These are phyloP conservation scores for Pilobolus umbonatus DNA, from an alignment of 192 early-diverging fungal genomes.

Conservation along the genomic window DNA sequence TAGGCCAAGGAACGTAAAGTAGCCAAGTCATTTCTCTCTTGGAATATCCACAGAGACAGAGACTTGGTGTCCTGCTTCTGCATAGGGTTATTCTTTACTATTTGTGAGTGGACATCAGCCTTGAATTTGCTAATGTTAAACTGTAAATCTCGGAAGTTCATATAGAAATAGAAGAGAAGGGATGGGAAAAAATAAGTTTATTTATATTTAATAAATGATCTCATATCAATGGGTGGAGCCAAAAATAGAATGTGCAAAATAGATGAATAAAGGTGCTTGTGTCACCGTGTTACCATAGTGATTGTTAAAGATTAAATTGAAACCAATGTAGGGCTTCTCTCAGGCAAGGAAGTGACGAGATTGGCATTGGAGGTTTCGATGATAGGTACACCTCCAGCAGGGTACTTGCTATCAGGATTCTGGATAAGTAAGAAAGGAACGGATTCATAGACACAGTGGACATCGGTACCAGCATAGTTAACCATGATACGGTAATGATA, in stretches of 20 bases:
- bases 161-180: background rate
- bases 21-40: constrained; percentile 30
- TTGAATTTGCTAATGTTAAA: constrained; percentile 24
- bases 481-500: constrained; percentile 38
- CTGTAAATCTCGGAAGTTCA: constrained; percentile 32
- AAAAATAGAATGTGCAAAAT: constrained; percentile 1
- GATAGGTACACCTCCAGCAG: constrained; percentile 11
- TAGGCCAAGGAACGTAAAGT: constrained; percentile 27
- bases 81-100: constrained; percentile 27
- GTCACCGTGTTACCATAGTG: too few species aligned
- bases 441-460: constrained; percentile 34
- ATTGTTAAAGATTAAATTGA: too few species aligned
- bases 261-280: too few species aligned
- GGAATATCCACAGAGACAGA: constrained; percentile 30
- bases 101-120: constrained; percentile 25
- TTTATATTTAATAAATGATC: background rate
- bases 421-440: constrained; percentile 33
- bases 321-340: background rate
- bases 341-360: background rate
- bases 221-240: background rate
- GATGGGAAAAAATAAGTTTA: background rate
- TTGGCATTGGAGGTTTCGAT: too few species aligned
- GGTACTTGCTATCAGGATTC: constrained; percentile 11
- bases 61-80: constrained; percentile 32
- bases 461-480: constrained; percentile 23